Evolutionary conservation across 1,284 basidiomycete species (phyloP).

Genomic region (Fistulinella cinereoalba): DNA sequence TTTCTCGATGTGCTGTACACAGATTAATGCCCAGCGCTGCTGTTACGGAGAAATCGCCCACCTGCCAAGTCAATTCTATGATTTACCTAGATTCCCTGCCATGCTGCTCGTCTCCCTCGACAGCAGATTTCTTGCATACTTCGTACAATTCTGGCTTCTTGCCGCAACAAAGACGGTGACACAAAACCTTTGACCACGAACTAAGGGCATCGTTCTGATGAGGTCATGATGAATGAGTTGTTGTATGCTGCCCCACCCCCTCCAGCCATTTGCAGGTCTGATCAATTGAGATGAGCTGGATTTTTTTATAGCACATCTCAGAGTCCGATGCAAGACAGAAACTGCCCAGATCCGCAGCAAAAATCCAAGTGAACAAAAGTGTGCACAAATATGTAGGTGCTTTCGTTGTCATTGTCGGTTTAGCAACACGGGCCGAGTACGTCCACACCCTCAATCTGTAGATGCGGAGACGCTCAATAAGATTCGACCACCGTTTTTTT

Average conservation of each 20-base stretch:
- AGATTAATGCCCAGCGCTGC: background rate
- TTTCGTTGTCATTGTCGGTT: slow-evolving; percentile 20
- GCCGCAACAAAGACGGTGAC: slow-evolving; percentile 21
- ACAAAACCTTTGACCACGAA: slow-evolving; percentile 16
- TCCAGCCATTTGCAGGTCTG: slow-evolving; percentile 12
- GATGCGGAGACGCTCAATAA: slow-evolving; percentile 16
- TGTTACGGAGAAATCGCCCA: slow-evolving; percentile 2
- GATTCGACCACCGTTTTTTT: slow-evolving; percentile 5
- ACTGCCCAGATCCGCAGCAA: slow-evolving; percentile 14
- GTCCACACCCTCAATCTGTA: slow-evolving; percentile 18
- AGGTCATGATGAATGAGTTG: slow-evolving; percentile 18
- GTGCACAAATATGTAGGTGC: slow-evolving; percentile 26
- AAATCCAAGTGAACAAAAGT: slow-evolving; percentile 22
- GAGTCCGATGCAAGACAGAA: background rate
- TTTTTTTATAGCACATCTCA: too few species aligned
- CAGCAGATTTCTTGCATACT: slow-evolving; percentile 1
- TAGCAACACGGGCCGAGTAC: background rate
- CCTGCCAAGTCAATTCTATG: slow-evolving; percentile 28
- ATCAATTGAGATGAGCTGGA: slow-evolving; percentile 9
- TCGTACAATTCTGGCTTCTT: slow-evolving; percentile 15
- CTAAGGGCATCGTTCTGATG: slow-evolving; percentile 15
- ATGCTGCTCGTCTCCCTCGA: slow-evolving; percentile 9
- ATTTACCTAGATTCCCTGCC: too few species aligned
- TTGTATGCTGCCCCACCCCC: slow-evolving; percentile 12
- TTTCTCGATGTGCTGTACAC: slow-evolving; percentile 15